Evolutionary conservation across 2,329 filamentous ascomycete genomes (phyloP).

Genomic region (Paracoccidioides lutzii): DNA sequence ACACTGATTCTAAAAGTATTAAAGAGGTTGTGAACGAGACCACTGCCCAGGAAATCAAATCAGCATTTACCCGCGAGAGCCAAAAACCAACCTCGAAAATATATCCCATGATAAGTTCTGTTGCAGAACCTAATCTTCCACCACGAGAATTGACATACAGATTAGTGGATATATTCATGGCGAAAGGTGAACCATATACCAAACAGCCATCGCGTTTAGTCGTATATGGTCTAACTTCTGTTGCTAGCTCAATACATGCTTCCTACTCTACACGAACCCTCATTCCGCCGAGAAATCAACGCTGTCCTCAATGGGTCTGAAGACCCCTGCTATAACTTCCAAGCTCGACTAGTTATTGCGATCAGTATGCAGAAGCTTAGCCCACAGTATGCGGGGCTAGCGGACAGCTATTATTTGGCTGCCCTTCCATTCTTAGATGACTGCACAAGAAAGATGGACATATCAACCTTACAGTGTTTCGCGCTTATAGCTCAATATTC

Average conservation of each 20-base stretch:
- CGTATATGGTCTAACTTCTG: slow-evolving; percentile 7
- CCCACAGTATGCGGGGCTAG: slow-evolving; percentile 77
- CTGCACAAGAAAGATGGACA: slow-evolving; percentile 73
- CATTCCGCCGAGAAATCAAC: slow-evolving; percentile 62
- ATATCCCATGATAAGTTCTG: slow-evolving; percentile 79
- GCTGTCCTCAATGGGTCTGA: slow-evolving; percentile 64
- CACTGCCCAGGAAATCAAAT: slow-evolving; percentile 52
- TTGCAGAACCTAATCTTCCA: slow-evolving; percentile 64
- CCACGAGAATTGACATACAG: slow-evolving; percentile 60
- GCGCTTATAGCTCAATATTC: slow-evolving; percentile 83
- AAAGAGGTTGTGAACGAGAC: slow-evolving; percentile 79
- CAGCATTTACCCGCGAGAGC: slow-evolving; percentile 54
- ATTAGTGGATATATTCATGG: slow-evolving; percentile 71
- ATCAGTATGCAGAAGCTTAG: slow-evolving; percentile 91
- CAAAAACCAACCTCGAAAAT: slow-evolving; percentile 60
- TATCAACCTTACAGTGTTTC: slow-evolving; percentile 82
- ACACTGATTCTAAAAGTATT: slow-evolving; percentile 80
- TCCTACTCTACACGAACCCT: slow-evolving; percentile 73
- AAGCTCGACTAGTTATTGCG: slow-evolving; percentile 80
- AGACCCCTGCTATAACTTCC: slow-evolving; percentile 76
- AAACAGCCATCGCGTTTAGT: background rate
- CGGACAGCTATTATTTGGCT: slow-evolving; percentile 87
- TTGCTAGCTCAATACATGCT: slow-evolving; percentile 69
- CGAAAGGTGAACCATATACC: slow-evolving; percentile 50
- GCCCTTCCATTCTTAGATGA: slow-evolving; percentile 75